Evolutionary conservation across 179 eudicot genomes (phyloP), one percentile per base, ranked within the genome.

Genomic region (Sideroxylon spinosum): DNA sequence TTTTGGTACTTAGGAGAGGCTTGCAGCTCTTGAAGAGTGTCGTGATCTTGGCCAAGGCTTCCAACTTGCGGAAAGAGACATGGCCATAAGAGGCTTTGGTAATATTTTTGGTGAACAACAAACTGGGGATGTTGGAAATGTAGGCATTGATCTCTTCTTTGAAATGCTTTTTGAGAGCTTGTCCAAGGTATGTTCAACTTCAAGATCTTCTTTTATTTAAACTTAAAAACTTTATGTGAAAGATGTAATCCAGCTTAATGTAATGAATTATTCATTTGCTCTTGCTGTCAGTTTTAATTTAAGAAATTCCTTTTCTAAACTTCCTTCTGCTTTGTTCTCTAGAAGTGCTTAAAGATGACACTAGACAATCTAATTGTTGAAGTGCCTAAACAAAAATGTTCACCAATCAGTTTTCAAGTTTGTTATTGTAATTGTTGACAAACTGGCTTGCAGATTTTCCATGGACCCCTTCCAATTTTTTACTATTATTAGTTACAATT

Each of bases 91-190:
- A 86, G 98, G 98, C 37, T 94, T 93, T 84, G 98, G 98, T 80
- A 94, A 93, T 87, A 94, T 94, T 67, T 94, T 94, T 82, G 98
- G 98, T 26, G 98, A 92, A 86, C 98, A 94, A 82, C 97, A 94
- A 82, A 92, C 98, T 28, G 98, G 98, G 73, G 98, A 94, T 84
- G 86, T 94, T 80, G 98, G 97, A 84, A 92, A 94, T 81, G 97
- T 95, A 64, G 98, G 98, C 82, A 90, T 93, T 71, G 98, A 94
- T 86, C 97, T 94, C 82, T 94, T 94, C 88, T 94, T 94, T 78
- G 97, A 94, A 84, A 94, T 94, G 98, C 93, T 94, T 28, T 94
- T 94, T 76, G 98, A 94, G 83, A 92, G 98, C 90, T 86, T 94
- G 82, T 90, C 97, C 73, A 93, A 89, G 93, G 98, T 91, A 83